Conservation (phyloP, 805 yeast genomes). For the Cyberlindnera petersonii region DNA sequence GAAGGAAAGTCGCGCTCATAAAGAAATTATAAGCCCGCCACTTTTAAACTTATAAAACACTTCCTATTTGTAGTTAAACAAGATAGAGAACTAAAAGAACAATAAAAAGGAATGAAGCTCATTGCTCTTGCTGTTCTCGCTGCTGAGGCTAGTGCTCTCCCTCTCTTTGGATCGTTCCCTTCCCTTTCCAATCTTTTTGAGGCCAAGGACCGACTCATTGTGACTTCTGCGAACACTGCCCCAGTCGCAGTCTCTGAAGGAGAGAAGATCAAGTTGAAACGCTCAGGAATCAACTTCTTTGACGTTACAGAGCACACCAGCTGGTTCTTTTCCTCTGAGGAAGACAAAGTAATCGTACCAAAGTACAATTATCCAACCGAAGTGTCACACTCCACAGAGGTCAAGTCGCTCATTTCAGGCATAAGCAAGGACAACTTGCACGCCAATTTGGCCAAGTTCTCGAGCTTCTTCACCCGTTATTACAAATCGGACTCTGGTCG, state of each 20-base stretch:
- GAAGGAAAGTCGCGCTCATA: no score
- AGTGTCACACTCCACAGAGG: slow-evolving; percentile 34
- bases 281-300: slow-evolving; percentile 52
- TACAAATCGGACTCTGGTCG: slow-evolving; percentile 70
- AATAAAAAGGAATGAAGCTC: slow-evolving; percentile 4
- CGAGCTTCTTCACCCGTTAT: slow-evolving; percentile 72
- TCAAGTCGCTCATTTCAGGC: slow-evolving; percentile 37
- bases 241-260: slow-evolving; percentile 35
- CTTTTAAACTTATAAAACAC: neutral
- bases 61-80: no score
- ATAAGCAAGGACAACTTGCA: slow-evolving; percentile 48
- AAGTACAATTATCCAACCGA: slow-evolving; percentile 48
- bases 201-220: slow-evolving; percentile 13
- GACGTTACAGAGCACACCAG: slow-evolving; percentile 51
- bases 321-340: slow-evolving; percentile 20
- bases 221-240: slow-evolving; percentile 16
- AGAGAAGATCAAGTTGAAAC: slow-evolving; percentile 41
- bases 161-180: neutral
- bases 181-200: neutral
- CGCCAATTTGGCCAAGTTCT: slow-evolving; percentile 53
- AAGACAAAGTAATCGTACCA: slow-evolving; percentile 26
- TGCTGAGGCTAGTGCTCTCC: slow-evolving; percentile 2
- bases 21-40: neutral
- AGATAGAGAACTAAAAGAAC: no score
- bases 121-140: neutral